These are phyloP conservation scores for Funneliformis caledonium DNA, from an alignment of 371 early-diverging fungal species.

Conservation along the genomic window DNA sequence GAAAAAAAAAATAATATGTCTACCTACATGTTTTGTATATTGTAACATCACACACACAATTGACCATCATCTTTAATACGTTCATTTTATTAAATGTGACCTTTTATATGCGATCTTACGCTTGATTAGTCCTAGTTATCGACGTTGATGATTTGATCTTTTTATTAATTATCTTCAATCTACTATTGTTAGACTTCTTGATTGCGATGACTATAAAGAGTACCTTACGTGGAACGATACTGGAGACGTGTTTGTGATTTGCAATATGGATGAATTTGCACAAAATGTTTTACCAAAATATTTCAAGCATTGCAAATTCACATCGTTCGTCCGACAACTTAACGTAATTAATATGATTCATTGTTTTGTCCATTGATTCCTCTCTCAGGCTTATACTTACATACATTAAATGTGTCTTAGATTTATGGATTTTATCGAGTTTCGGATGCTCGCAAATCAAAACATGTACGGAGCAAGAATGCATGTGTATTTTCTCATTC, in stretches of 20 bases:
- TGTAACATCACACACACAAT: no score
- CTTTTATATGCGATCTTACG: no score
- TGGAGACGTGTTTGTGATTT: constrained; percentile 40
- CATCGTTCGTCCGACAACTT: constrained; percentile 60
- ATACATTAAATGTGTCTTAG: constrained; percentile 38
- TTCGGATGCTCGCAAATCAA: constrained; percentile 60
- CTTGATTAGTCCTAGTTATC: no score
- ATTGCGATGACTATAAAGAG: constrained; percentile 39
- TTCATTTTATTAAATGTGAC: no score
- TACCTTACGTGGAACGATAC: constrained; percentile 40
- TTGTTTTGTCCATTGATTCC: neutral
- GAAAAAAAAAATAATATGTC: no score
- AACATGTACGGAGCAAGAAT: constrained; percentile 57
- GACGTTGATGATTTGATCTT: no score
- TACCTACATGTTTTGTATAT: no score
- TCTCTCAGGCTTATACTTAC: neutral
- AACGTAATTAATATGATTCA: constrained; percentile 51
- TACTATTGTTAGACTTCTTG: constrained; percentile 28
- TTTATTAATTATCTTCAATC: no score
- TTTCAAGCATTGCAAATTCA: constrained; percentile 62
- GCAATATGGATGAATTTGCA: constrained; percentile 51
- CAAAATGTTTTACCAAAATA: constrained; percentile 55
- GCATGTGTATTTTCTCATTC: constrained; percentile 59
- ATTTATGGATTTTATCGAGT: constrained; percentile 62
- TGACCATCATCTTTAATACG: no score